A percentile compares a stretch with the other conserved stretches of the same genome.
Conservation (phyloP, 345 rosid genomes). For the Brassica juncea region DNA sequence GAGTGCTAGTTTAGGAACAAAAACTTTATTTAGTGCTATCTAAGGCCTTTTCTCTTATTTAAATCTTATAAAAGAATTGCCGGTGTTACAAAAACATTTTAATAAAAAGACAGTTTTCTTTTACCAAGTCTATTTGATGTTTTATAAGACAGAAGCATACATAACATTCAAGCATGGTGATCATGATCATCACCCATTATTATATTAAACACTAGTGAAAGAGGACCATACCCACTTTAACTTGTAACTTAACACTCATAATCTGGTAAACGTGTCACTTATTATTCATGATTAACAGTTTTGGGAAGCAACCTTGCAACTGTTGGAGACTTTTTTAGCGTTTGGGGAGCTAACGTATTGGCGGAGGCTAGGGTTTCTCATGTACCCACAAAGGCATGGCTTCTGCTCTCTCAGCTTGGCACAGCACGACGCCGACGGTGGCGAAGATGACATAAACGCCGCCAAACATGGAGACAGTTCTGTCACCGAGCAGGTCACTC, state of each 20-base stretch:
- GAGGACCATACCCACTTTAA: background rate
- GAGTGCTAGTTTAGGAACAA: too few relatives aligned
- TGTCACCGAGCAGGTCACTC: slow-evolving; percentile 50
- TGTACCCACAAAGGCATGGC: slow-evolving; percentile 71
- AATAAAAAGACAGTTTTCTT: background rate
- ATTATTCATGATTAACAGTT: slow-evolving; percentile 42
- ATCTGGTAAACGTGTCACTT: slow-evolving; percentile 9
- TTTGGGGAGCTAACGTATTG: slow-evolving; percentile 51
- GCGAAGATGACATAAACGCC: slow-evolving; percentile 44
- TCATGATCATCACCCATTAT: slow-evolving; percentile 13
- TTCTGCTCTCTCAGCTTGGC: slow-evolving; percentile 58
- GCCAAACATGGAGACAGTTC: slow-evolving; percentile 54
- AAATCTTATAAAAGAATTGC: background rate
- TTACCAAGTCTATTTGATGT: background rate
- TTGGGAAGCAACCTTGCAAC: slow-evolving; percentile 51
- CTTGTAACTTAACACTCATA: slow-evolving; percentile 19
- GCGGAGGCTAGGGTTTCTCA: slow-evolving; percentile 49
- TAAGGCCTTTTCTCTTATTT: too few relatives aligned
- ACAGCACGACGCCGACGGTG: slow-evolving; percentile 57
- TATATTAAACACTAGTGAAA: slow-evolving; percentile 1
- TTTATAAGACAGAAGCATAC: slow-evolving; percentile 8
- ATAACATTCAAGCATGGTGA: slow-evolving; percentile 19
- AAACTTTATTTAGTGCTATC: too few relatives aligned
- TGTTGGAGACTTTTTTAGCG: slow-evolving; percentile 39
- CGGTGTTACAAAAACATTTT: background rate